These are phyloP conservation scores for Petunia secreta DNA, from an alignment of 257 asterid species.

Conservation along the genomic window DNA sequence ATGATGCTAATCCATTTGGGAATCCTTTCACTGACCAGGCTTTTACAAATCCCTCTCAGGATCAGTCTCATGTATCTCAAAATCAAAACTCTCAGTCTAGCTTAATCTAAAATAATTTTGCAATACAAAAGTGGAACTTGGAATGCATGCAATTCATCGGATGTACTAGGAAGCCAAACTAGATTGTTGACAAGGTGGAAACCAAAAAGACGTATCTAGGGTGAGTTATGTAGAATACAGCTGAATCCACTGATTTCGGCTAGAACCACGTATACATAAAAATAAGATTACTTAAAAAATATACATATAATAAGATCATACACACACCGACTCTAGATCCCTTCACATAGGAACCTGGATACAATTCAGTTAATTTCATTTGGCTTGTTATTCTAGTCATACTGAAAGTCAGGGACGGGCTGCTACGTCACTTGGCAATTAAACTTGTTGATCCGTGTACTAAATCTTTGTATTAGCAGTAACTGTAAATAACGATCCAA, in stretches of 20 bases:
- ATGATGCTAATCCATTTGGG: conserved; percentile 38
- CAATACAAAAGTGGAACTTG: neutral
- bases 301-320: neutral
- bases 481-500: neutral
- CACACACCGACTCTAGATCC: neutral
- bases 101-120: conserved; percentile 37
- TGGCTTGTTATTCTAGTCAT: neutral
- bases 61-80: conserved; percentile 39
- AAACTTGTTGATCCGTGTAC: neutral
- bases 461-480: neutral
- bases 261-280: neutral
- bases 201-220: no score
- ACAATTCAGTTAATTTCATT: neutral
- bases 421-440: neutral
- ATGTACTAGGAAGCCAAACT: neutral
- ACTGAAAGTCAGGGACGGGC: neutral
- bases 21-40: conserved; percentile 58
- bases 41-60: conserved; percentile 13
- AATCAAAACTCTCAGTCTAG: conserved; percentile 36
- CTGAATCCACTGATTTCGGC: neutral
- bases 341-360: neutral
- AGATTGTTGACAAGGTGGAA: neutral
- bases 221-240: no score
- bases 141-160: neutral
- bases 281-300: no score